Evolutionary conservation across 2,329 filamentous ascomycete genomes (phyloP).

Genomic region (Fusarium sp.): DNA sequence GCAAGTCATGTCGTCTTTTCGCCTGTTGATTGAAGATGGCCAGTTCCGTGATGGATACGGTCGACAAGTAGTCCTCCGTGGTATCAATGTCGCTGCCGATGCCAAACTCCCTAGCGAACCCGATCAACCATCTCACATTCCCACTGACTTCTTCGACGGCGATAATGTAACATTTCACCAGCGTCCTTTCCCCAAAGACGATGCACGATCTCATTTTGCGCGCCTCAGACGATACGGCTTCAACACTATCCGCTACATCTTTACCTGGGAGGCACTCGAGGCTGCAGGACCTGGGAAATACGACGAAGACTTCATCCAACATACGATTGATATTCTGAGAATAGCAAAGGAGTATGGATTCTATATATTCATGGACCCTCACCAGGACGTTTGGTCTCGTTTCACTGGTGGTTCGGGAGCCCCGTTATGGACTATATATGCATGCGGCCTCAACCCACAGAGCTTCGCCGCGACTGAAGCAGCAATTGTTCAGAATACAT

Average conservation of each 20-base stretch:
- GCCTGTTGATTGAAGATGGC: constrained; percentile 84
- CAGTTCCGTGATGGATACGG: constrained; percentile 84
- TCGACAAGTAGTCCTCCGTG: constrained; percentile 87
- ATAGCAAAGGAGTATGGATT: constrained; percentile 91
- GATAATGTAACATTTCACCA: constrained; percentile 90
- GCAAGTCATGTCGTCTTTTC: constrained; percentile 73
- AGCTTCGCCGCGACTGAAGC: constrained; percentile 88
- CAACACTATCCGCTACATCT: constrained; percentile 95
- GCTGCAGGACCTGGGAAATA: constrained; percentile 89
- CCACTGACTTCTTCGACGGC: constrained; percentile 87
- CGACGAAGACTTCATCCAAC: constrained; percentile 91
- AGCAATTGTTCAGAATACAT: constrained; percentile 94
- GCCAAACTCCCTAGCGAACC: constrained; percentile 88
- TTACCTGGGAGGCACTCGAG: constrained; percentile 99
- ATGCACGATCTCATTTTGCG: constrained; percentile 87
- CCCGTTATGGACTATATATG: constrained; percentile 97
- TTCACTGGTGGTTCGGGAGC: constrained; percentile 95
- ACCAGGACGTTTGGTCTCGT: constrained; percentile 98
- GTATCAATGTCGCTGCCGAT: constrained; percentile 93
- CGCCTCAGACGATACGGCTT: constrained; percentile 89
- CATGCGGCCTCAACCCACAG: constrained; percentile 87
- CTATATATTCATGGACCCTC: constrained; percentile 98
- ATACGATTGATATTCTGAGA: constrained; percentile 86
- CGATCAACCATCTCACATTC: constrained; percentile 80
- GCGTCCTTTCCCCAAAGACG: constrained; percentile 82